Evolutionary conservation across 805 yeast genomes (phyloP).

Genomic region (Yarrowia osloensis): DNA sequence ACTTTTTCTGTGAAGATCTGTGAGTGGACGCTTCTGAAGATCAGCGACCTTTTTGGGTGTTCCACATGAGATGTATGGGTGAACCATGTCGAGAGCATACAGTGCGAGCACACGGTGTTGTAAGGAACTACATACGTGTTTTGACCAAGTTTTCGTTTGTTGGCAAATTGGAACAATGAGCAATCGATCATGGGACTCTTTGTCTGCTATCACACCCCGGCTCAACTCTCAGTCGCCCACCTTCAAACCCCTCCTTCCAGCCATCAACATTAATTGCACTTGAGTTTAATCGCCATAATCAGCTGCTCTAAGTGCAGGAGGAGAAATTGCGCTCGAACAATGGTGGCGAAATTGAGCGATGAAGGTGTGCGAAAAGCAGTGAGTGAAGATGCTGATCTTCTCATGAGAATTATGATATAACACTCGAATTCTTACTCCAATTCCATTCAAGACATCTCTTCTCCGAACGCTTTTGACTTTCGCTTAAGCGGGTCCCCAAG

Average conservation of each 20-base stretch:
- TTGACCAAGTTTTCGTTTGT: too few relatives aligned
- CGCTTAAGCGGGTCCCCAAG: background rate
- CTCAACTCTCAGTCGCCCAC: background rate
- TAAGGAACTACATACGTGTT: too few relatives aligned
- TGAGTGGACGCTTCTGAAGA: background rate
- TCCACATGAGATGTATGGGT: too few relatives aligned
- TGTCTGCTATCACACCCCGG: too few relatives aligned
- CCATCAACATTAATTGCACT: background rate
- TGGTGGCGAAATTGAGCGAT: background rate
- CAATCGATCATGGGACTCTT: too few relatives aligned
- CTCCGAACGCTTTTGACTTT: constrained; percentile 8
- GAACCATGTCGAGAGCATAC: too few relatives aligned
- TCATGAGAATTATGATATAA: too few relatives aligned
- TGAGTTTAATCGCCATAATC: constrained; percentile 14
- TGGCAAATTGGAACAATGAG: too few relatives aligned
- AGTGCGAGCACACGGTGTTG: too few relatives aligned
- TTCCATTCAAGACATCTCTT: too few relatives aligned
- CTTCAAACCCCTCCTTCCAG: background rate
- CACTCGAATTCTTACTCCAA: too few relatives aligned
- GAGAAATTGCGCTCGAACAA: background rate
- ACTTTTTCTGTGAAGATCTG: background rate
- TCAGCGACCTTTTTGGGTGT: too few relatives aligned
- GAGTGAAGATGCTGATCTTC: background rate
- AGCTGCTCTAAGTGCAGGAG: constrained; percentile 12
- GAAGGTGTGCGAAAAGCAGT: background rate